Base-by-base conservation (phyloP, 1,284 basidiomycete genomes). In the Sphagnurus paluster region DNA sequence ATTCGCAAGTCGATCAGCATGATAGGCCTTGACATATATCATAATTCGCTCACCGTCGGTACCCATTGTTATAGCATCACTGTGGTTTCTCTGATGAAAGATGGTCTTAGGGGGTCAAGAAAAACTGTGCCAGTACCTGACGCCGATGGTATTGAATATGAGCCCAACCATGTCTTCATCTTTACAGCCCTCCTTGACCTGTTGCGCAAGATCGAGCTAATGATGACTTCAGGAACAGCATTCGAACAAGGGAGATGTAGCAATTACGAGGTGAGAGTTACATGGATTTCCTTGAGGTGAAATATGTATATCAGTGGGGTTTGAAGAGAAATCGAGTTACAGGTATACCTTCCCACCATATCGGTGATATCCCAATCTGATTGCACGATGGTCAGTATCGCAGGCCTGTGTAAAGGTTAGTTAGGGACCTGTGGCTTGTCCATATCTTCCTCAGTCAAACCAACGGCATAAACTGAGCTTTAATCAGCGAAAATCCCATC, bases 51-150 rank as follows among this genome's bases (percentile, higher is more conserved):
- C 68, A 82, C 88, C 88, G 21, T 88, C 84, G 28, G 86, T 89
- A 34, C 85, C 87, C 87, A 90, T 90, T 4, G 88, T 90, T 39
- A 90, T 90, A 9, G 80, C 88, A 64, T 90, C 88, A 56, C 86
- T 87, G 26, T 29, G 34, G 11, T 9, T 26, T 61, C 4, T 14
- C 11, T 26, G 4, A 13, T 33, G 20, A 33, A 14, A 8, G 26
- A 16, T 23, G 28, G 35, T 26, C n/a, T 1, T n/a, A n/a, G n/a
- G n/a, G n/a, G 14, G 25, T 19, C 5, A 10, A 28, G 16, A 14
- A 17, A 39, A 8, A 25, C 20, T 10, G 17, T 19, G 11, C 21
- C 32, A 26, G 23, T 57, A 84, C 85, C 86, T 89, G 53, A 91
- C 80, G 49, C 90, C 89, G 46, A 92, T 80, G 11, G 89, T 90